Percentiles rank a stretch among this genome's conserved stretches.
phyloP scores from a whole-genome alignment of 2,329 filamentous ascomycete species.

The Fusarium pseudograminearum region DNA sequence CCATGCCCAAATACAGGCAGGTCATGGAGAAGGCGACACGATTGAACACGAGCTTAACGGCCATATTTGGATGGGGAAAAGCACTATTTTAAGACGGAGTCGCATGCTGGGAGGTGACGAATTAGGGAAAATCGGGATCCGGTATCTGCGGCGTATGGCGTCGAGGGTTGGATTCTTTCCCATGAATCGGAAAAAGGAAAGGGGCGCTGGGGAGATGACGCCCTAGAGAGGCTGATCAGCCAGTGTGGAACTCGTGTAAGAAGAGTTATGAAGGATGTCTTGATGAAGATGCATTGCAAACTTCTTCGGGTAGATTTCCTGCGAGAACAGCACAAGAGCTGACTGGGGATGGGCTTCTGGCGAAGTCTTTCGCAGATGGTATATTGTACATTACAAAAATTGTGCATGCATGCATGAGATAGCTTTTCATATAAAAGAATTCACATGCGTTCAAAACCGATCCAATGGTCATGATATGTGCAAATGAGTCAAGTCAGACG shows the following conservation, averaged over 20 bases:
- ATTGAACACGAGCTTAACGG: slow-evolving; percentile 45
- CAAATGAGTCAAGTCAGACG: slow-evolving; percentile 48
- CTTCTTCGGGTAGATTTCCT: slow-evolving; percentile 19
- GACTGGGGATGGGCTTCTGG: slow-evolving; percentile 21
- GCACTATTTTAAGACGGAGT: slow-evolving; percentile 45
- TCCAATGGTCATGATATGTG: slow-evolving; percentile 25
- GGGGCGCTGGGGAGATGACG: slow-evolving; percentile 28
- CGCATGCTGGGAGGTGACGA: slow-evolving; percentile 37
- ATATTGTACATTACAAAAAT: slow-evolving; percentile 46
- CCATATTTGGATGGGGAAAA: slow-evolving; percentile 46
- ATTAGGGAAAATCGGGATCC: slow-evolving; percentile 40
- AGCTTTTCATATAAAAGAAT: slow-evolving; percentile 29
- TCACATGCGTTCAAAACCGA: slow-evolving; percentile 30
- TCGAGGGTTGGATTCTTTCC: slow-evolving; percentile 43
- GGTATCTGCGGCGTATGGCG: slow-evolving; percentile 48
- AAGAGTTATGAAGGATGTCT: slow-evolving; percentile 22
- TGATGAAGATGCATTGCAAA: slow-evolving; percentile 16
- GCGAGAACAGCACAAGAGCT: slow-evolving; percentile 28
- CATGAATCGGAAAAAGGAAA: slow-evolving; percentile 24
- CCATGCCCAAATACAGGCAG: slow-evolving; percentile 21
- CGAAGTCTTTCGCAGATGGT: slow-evolving; percentile 28
- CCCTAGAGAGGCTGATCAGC: slow-evolving; percentile 34
- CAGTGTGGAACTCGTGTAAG: slow-evolving; percentile 30
- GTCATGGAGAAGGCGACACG: slow-evolving; percentile 39
- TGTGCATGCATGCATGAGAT: slow-evolving; percentile 43